Conservation (phyloP, 768 basidiomycete species). For the Psilocybe sp. region DNA sequence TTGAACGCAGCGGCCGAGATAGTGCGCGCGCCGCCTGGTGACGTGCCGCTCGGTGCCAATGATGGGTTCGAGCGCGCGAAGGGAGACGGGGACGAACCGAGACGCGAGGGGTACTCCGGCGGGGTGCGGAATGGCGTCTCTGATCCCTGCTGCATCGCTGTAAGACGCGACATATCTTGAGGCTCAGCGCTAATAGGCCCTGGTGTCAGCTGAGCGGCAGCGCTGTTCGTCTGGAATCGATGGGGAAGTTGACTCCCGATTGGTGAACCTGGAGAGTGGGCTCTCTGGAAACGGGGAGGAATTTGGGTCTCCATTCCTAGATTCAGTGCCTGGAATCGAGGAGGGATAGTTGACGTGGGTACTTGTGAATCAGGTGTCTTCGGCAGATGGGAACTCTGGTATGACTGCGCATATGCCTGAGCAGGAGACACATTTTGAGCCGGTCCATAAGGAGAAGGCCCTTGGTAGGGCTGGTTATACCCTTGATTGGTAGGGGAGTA, state of each 20-base stretch:
- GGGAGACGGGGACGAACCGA: constrained; percentile 9
- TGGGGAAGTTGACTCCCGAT: constrained; percentile 16
- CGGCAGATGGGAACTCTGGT: constrained; percentile 14
- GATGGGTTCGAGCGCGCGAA: constrained; percentile 16
- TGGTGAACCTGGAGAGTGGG: constrained; percentile 12
- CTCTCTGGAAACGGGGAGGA: constrained; percentile 23
- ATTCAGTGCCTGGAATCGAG: constrained; percentile 23
- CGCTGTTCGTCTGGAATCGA: constrained; percentile 21
- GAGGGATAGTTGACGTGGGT: constrained; percentile 16
- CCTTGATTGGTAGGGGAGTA: constrained; percentile 15
- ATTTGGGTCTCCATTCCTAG: constrained; percentile 16
- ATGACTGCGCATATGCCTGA: constrained; percentile 18
- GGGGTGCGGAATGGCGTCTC: constrained; percentile 40
- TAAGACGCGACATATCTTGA: constrained; percentile 5
- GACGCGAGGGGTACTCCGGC: constrained; percentile 40
- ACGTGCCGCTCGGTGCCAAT: constrained; percentile 12
- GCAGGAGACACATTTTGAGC: constrained; percentile 10
- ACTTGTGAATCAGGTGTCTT: constrained; percentile 4
- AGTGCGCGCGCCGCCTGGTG: constrained; percentile 45
- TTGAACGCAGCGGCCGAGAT: constrained; percentile 79
- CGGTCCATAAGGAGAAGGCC: constrained; percentile 6
- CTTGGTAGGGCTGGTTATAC: constrained; percentile 17
- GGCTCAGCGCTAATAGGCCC: constrained; percentile 10
- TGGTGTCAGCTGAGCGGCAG: constrained; percentile 24
- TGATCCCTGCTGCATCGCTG: constrained; percentile 3